These are phyloP conservation scores for Aspergillus diversus DNA, from an alignment of 495 filamentous ascomycete species.

Conservation along the genomic window DNA sequence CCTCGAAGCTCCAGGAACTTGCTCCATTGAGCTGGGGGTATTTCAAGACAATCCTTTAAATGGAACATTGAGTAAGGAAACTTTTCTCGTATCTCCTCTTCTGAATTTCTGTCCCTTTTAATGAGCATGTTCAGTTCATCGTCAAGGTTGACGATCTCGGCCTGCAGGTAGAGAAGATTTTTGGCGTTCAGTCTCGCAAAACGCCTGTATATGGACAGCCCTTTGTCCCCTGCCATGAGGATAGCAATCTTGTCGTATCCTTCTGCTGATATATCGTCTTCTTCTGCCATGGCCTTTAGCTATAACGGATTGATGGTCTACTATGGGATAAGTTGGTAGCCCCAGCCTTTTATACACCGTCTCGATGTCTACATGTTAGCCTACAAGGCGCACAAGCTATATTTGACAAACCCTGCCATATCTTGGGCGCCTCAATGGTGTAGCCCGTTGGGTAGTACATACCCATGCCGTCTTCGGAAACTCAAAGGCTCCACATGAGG, in stretches of 20 bases:
- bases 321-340: no score
- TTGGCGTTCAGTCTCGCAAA: conserved; percentile 8
- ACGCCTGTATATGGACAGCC: conserved; percentile 12
- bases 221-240: conserved; percentile 13
- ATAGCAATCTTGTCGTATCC: conserved; percentile 13
- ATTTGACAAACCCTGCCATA: no score
- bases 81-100: background rate
- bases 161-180: conserved; percentile 14
- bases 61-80: conserved; percentile 1
- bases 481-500: no score
- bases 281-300: background rate
- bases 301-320: no score
- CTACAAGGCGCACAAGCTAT: no score
- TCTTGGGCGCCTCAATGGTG: no score
- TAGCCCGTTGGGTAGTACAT: no score
- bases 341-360: no score
- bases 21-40: conserved; percentile 1
- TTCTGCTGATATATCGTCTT: background rate
- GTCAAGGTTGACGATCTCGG: conserved; percentile 5
- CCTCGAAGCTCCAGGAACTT: conserved; percentile 4
- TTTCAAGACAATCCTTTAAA: background rate
- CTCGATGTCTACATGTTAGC: no score
- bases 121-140: conserved; percentile 1
- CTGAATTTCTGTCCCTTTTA: background rate
- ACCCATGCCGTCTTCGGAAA: no score